phyloP scores from a whole-genome alignment of 768 basidiomycete species.

The Sistotremastrum suecicum region DNA sequence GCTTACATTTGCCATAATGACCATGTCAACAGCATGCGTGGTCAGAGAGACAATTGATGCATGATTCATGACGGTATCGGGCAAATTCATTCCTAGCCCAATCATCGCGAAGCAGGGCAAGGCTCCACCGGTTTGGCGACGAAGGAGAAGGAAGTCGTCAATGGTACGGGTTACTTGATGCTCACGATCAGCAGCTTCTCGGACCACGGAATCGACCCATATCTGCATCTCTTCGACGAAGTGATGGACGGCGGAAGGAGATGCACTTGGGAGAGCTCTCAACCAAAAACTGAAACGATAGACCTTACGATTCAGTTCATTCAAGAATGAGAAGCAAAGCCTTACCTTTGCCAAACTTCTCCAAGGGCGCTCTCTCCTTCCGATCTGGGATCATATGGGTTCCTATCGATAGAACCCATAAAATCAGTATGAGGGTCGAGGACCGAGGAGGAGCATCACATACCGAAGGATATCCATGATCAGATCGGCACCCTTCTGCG shows the following conservation, averaged over 20 bases:
- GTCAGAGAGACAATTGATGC: conserved; percentile 28
- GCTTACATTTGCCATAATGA: conserved; percentile 59
- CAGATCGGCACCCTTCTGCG: conserved; percentile 35
- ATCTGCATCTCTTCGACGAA: conserved; percentile 38
- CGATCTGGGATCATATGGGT: conserved; percentile 24
- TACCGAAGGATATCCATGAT: conserved; percentile 40
- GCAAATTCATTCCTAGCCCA: conserved; percentile 49
- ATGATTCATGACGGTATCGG: conserved; percentile 39
- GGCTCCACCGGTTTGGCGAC: conserved; percentile 58
- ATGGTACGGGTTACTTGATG: conserved; percentile 38
- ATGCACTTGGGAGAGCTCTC: conserved; percentile 29
- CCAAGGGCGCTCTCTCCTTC: conserved; percentile 24
- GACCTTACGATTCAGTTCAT: background rate
- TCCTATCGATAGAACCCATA: too few relatives aligned
- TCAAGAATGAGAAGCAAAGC: background rate
- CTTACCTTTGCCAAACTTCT: conserved; percentile 29
- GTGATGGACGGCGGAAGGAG: conserved; percentile 32
- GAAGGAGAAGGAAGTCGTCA: conserved; percentile 38
- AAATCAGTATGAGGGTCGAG: too few relatives aligned
- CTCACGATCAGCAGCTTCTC: conserved; percentile 49
- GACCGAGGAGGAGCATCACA: background rate
- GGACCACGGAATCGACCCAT: conserved; percentile 44
- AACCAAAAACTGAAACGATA: conserved; percentile 31
- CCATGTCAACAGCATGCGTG: conserved; percentile 46
- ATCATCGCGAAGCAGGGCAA: conserved; percentile 49